These are phyloP conservation scores for Platanus orientalis DNA, from an alignment of 164 flowering plant genomes.

Conservation along the genomic window DNA sequence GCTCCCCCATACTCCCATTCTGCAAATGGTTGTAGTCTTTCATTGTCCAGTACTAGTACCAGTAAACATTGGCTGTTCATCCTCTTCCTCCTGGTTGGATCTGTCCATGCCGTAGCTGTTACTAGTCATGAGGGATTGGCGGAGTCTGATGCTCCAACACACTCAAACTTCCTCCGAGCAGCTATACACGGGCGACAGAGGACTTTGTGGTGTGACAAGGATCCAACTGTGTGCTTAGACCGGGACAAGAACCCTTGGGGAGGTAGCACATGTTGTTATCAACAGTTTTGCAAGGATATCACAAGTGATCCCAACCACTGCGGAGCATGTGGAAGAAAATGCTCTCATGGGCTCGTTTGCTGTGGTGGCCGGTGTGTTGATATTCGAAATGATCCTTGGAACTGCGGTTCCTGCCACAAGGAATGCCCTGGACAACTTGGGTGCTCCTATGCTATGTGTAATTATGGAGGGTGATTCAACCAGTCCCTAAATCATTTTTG, in stretches of 20 bases:
- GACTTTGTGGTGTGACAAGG: conserved; percentile 22
- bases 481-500: no score
- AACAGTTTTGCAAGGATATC: conserved; percentile 25
- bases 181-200: conserved; percentile 18
- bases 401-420: conserved; percentile 32
- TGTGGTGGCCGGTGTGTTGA: conserved; percentile 36
- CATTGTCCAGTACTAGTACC: not conserved
- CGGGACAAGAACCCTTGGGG: conserved; percentile 33
- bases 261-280: conserved; percentile 27
- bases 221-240: conserved; percentile 27
- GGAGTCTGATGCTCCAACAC: conserved; percentile 14
- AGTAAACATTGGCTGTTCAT: conserved; percentile 2
- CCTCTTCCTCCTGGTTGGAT: conserved; percentile 2
- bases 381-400: conserved; percentile 18
- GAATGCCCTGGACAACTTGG: conserved; percentile 18
- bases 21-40: not conserved
- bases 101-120: conserved; percentile 6
- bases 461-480: conserved; percentile 25
- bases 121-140: not conserved
- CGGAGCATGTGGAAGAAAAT: conserved; percentile 25
- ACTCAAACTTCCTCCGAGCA: conserved; percentile 25
- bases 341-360: conserved; percentile 23
- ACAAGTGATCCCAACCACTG: conserved; percentile 24
- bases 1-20: not conserved
- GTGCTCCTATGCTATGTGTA: conserved; percentile 31